Base-by-base conservation (phyloP, 768 basidiomycete genomes). In the Rhodosporidiobolus sp. region DNA sequence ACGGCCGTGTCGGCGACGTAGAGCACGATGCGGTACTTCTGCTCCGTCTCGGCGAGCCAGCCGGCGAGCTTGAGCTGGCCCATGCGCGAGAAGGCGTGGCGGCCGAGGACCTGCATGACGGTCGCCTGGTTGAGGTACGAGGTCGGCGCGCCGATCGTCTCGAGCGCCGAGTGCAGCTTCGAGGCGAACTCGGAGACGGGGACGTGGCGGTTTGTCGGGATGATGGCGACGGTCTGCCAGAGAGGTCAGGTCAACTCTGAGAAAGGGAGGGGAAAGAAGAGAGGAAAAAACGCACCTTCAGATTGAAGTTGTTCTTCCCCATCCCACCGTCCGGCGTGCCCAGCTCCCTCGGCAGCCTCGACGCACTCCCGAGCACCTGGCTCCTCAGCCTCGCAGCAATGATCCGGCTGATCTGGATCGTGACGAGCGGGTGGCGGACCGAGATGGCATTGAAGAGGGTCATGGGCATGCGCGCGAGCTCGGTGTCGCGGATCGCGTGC, bases 401-500 rank as follows among this genome's bases (percentile, higher is more conserved):
- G 84, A 90, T 91, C 28, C 89, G 87, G 48, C 93, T 82, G 32
- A 95, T 76, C 57, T 78, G 76, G 53, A 79, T 75, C 24, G 79
- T 78, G 46, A 78, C 76, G 52, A 73, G 61, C 20, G 79, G 79
- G 61, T 79, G 78, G 28, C 77, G 67, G 19, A 78, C 75, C 30
- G 75, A 76, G 69, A 98, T 95, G 1, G 96, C 96, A 80, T 98
- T 98, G 84, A 98, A 99, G 17, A 99, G 84, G 0, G 96, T 96
- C 78, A 91, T 88, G 1, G 96, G 96, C 90, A 99, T 96, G 38
- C 95, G 85, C 38, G 95, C 95, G 20, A 99, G 85, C 80, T 99
- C 96, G 0, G 94, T 93, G 79, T 99, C 96, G 77, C 96, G 92
- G 74, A 99, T 98, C 12, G 96, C 96, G 82, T 98, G 95, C 26